These are phyloP conservation scores for Cercophora samala DNA, from an alignment of 495 filamentous ascomycete species.

Conservation along the genomic window DNA sequence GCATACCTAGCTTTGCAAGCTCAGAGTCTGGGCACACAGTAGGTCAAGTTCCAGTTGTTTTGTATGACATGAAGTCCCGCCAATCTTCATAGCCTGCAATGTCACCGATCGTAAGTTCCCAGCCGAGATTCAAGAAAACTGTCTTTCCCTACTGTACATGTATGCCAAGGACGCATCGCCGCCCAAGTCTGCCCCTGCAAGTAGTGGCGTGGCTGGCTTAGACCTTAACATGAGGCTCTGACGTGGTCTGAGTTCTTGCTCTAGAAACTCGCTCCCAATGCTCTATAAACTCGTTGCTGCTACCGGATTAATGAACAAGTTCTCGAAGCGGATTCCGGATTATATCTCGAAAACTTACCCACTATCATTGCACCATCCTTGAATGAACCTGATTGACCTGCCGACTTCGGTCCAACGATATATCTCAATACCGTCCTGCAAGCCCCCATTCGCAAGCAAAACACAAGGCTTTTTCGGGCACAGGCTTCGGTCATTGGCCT, in stretches of 20 bases:
- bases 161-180: too few relatives aligned
- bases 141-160: too few relatives aligned
- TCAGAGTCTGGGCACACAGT: too few relatives aligned
- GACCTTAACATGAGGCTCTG: background rate
- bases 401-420: background rate
- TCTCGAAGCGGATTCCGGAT: background rate
- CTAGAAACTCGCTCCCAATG: background rate
- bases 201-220: too few relatives aligned
- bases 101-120: too few relatives aligned
- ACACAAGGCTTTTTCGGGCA: background rate
- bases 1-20: too few relatives aligned
- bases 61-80: too few relatives aligned
- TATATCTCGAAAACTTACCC: background rate
- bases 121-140: too few relatives aligned
- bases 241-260: background rate
- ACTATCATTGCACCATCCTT: background rate
- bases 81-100: too few relatives aligned
- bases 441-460: background rate
- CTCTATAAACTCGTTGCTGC: background rate
- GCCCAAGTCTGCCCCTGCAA: too few relatives aligned
- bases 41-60: too few relatives aligned
- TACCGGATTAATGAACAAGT: background rate
- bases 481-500: background rate
- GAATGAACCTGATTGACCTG: background rate
- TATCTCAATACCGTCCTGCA: background rate